Percentiles rank a stretch among this genome's conserved stretches.
Conservation (phyloP, 164 flowering plant species). For the Chloranthus sessilifolius region DNA sequence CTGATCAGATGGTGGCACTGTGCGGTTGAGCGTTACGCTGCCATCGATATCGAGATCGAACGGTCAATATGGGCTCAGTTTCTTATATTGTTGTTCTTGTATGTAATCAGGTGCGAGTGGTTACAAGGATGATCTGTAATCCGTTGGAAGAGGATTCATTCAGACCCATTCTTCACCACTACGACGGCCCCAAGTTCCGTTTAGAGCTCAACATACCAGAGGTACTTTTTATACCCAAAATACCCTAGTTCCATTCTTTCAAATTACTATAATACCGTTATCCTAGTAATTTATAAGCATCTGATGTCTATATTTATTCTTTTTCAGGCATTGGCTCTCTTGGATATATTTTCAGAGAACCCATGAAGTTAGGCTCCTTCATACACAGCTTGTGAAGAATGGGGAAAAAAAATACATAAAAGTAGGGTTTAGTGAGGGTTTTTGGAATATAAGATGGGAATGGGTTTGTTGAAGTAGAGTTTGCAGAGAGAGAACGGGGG, state of each 20-base stretch:
- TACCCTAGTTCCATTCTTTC: not conserved
- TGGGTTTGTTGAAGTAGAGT: no score
- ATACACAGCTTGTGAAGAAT: no score
- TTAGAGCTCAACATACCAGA: slow-evolving; percentile 85
- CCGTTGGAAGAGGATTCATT: slow-evolving; percentile 93
- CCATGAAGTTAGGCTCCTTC: no score
- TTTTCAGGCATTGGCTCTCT: slow-evolving; percentile 57
- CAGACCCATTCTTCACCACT: slow-evolving; percentile 96
- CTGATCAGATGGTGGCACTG: no score
- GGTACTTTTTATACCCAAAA: slow-evolving; percentile 27
- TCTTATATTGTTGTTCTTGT: no score
- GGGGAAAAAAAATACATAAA: not conserved
- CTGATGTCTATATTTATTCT: not conserved
- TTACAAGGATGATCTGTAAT: slow-evolving; percentile 67
- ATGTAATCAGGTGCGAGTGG: slow-evolving; percentile 67
- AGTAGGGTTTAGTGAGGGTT: no score
- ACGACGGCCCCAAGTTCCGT: slow-evolving; percentile 99
- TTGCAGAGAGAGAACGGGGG: no score
- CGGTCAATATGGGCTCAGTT: no score
- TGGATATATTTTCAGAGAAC: slow-evolving; percentile 49
- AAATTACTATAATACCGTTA: not conserved
- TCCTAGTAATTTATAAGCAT: no score
- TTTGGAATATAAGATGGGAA: no score
- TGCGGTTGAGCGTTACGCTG: no score
- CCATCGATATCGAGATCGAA: no score